phyloP scores from a whole-genome alignment of 768 basidiomycete genomes.

The Rhizopogon vesiculosus region DNA sequence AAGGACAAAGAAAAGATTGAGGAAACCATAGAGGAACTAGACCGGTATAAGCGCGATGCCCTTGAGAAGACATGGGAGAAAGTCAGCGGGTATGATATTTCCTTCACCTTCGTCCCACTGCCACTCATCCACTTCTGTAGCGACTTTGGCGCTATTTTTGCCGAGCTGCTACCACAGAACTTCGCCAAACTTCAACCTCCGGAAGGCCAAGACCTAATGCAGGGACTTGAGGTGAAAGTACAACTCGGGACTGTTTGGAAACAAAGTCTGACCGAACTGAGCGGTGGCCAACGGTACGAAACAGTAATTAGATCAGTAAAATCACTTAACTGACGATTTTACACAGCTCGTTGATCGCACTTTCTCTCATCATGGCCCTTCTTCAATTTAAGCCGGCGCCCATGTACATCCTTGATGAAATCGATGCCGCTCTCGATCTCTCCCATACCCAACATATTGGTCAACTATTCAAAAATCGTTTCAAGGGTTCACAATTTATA shows the following conservation, averaged over 20 bases:
- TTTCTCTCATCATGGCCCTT: slow-evolving; percentile 97
- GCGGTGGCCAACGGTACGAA: slow-evolving; percentile 90
- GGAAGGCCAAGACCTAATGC: slow-evolving; percentile 88
- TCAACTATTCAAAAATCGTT: too few relatives aligned
- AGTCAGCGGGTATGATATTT: slow-evolving; percentile 64
- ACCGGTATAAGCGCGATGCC: slow-evolving; percentile 91
- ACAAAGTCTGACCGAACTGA: slow-evolving; percentile 92
- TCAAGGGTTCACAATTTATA: slow-evolving; percentile 44
- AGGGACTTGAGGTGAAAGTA: slow-evolving; percentile 97
- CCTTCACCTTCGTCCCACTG: not conserved
- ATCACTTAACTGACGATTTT: slow-evolving; percentile 2
- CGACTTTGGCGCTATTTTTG: slow-evolving; percentile 96
- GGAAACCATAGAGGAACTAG: slow-evolving; percentile 87
- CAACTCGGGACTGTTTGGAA: slow-evolving; percentile 96
- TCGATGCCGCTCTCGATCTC: slow-evolving; percentile 80
- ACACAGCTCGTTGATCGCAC: slow-evolving; percentile 87
- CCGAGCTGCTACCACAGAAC: slow-evolving; percentile 92
- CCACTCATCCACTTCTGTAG: slow-evolving; percentile 32
- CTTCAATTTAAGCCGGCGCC: slow-evolving; percentile 99
- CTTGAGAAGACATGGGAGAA: slow-evolving; percentile 95
- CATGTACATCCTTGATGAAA: slow-evolving; percentile 90
- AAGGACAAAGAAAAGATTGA: slow-evolving; percentile 96
- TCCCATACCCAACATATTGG: slow-evolving; percentile 77
- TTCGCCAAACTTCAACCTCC: slow-evolving; percentile 54
- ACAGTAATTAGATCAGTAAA: not conserved